A percentile compares a stretch with the other conserved stretches of the same genome.
Evolutionary conservation across 2,329 filamentous ascomycete genomes (phyloP).

Genomic region (Blastomyces emzantsi): DNA sequence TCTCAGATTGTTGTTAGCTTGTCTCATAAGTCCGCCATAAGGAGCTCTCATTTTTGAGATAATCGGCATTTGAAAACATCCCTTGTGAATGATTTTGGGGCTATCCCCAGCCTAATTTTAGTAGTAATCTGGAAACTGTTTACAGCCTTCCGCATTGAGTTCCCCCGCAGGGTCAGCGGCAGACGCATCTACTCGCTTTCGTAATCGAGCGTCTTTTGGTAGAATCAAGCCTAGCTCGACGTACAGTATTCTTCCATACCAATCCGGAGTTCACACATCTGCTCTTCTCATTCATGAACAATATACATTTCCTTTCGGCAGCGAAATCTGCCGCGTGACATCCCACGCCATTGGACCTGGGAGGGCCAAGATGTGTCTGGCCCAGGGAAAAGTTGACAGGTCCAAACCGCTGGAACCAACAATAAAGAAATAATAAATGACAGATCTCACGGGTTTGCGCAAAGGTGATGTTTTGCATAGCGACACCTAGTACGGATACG

Average conservation of each 20-base stretch:
- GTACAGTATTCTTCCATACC: background rate
- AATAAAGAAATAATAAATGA: background rate
- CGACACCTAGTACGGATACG: background rate
- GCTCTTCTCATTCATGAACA: background rate
- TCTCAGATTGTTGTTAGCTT: background rate
- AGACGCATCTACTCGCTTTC: background rate
- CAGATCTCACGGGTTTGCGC: background rate
- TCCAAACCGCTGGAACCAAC: background rate
- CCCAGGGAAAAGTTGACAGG: background rate
- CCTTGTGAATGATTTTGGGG: background rate
- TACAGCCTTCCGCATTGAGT: too few species aligned
- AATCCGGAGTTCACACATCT: background rate
- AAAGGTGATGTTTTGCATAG: constrained; percentile 1
- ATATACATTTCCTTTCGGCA: background rate
- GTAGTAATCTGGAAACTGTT: too few species aligned
- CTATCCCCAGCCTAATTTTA: too few species aligned
- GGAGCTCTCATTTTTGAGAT: background rate
- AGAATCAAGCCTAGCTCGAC: background rate
- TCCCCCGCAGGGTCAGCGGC: too few species aligned
- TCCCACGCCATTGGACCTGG: background rate
- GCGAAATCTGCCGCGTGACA: background rate
- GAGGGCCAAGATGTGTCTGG: background rate
- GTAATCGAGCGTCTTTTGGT: background rate
- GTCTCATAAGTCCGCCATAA: background rate
- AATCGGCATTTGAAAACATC: background rate